Conservation (phyloP, 148 eudicot genomes). For the Talinum fruticosum region DNA sequence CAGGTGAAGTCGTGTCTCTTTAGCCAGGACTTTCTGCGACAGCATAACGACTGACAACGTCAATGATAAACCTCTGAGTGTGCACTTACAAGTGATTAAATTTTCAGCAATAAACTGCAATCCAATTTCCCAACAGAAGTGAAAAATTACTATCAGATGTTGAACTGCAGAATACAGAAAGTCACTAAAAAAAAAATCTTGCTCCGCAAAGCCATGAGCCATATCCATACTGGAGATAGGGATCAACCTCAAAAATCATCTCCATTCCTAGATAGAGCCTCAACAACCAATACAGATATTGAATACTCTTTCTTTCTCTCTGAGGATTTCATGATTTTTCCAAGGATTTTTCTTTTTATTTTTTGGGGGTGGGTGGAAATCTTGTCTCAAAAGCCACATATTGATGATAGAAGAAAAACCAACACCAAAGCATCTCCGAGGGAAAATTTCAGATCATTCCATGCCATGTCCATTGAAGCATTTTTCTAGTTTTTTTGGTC, state of each 20-base stretch:
- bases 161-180: neutral
- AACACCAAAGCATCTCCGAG: neutral
- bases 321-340: neutral
- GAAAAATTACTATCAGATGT: neutral
- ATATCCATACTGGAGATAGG: neutral
- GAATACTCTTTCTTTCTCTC: neutral
- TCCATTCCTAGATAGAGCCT: neutral
- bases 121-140: neutral
- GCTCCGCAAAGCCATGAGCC: neutral
- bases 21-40: constrained; percentile 72
- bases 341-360: neutral
- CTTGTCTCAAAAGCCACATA: neutral
- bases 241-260: neutral
- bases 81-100: neutral
- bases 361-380: neutral
- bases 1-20: constrained; percentile 69
- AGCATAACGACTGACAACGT: constrained; percentile 14
- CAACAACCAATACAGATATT: neutral
- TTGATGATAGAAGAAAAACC: neutral
- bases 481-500: neutral
- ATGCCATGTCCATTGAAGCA: neutral
- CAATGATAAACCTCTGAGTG: neutral
- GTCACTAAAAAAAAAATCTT: neutral
- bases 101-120: neutral
- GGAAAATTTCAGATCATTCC: neutral